Conservation (phyloP, 2,329 filamentous ascomycete species). For the Dothiorella sarmentorum region DNA sequence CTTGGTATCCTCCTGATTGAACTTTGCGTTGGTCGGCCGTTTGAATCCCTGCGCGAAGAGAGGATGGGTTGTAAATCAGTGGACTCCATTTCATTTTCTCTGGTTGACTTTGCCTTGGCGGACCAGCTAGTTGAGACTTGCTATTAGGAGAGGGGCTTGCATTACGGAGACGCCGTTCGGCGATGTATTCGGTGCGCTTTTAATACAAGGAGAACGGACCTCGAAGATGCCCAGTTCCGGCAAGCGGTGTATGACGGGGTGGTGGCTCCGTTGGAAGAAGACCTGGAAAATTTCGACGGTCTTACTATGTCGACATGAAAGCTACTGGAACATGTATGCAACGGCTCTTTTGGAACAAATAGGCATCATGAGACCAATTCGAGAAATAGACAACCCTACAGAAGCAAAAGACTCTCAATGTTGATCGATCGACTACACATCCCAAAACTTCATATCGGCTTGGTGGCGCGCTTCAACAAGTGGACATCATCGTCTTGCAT, state of each 20-base stretch:
- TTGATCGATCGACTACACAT: too few relatives aligned
- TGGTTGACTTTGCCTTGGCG: slow-evolving; percentile 24
- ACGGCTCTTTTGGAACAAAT: too few relatives aligned
- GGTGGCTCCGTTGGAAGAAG: slow-evolving; percentile 30
- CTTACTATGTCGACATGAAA: too few relatives aligned
- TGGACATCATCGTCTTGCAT: too few relatives aligned
- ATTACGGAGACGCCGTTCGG: slow-evolving; percentile 32
- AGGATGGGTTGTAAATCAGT: slow-evolving; percentile 18
- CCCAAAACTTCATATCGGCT: too few relatives aligned
- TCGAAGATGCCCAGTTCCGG: slow-evolving; percentile 30
- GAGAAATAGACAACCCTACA: too few relatives aligned
- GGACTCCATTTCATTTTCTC: too few relatives aligned
- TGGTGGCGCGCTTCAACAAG: too few relatives aligned
- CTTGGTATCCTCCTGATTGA: slow-evolving; percentile 35
- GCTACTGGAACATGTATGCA: too few relatives aligned
- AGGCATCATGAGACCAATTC: too few relatives aligned
- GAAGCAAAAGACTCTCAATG: too few relatives aligned
- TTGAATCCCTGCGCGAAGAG: slow-evolving; percentile 24
- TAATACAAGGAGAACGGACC: slow-evolving; percentile 23
- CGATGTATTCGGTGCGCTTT: slow-evolving; percentile 35
- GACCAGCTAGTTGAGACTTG: slow-evolving; percentile 28
- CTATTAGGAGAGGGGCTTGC: slow-evolving; percentile 27
- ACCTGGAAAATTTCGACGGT: slow-evolving; percentile 24
- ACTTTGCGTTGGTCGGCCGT: slow-evolving; percentile 30
- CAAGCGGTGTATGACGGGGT: slow-evolving; percentile 31